Percentiles rank a stretch among this genome's conserved stretches.
phyloP scores from a whole-genome alignment of 495 filamentous ascomycete species.

The Mytilinidion resinicola region DNA sequence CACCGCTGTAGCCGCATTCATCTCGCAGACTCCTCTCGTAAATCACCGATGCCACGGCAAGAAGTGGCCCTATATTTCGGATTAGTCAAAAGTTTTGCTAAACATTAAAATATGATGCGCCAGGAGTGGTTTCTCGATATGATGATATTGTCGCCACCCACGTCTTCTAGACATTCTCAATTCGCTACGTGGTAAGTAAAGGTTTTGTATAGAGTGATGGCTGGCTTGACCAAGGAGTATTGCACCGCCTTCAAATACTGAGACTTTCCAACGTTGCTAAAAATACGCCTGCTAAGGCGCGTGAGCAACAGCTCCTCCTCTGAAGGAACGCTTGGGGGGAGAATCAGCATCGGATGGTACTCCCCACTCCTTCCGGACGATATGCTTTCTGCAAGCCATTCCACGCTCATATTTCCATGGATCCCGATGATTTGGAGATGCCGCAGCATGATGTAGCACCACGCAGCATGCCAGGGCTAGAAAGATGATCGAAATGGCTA shows the following conservation, averaged over 20 bases:
- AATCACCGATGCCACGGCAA: conserved; percentile 7
- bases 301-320: background rate
- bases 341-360: background rate
- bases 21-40: conserved; percentile 17
- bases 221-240: conserved; percentile 1
- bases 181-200: background rate
- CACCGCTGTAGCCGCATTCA: conserved; percentile 31
- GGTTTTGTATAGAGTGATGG: background rate
- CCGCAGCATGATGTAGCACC: background rate
- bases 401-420: background rate
- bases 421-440: background rate
- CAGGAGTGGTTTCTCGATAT: conserved; percentile 2
- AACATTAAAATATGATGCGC: background rate
- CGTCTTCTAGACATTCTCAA: background rate
- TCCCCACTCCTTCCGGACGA: background rate
- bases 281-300: background rate
- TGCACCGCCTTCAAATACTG: background rate
- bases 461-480: background rate
- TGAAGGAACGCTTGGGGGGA: background rate
- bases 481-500: background rate
- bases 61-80: background rate
- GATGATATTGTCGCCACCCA: conserved; percentile 5
- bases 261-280: background rate
- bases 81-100: background rate
- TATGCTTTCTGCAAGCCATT: background rate